These are phyloP conservation scores for Pichia kudriavzevii DNA, from an alignment of 1,139 yeast species.

Conservation along the genomic window DNA sequence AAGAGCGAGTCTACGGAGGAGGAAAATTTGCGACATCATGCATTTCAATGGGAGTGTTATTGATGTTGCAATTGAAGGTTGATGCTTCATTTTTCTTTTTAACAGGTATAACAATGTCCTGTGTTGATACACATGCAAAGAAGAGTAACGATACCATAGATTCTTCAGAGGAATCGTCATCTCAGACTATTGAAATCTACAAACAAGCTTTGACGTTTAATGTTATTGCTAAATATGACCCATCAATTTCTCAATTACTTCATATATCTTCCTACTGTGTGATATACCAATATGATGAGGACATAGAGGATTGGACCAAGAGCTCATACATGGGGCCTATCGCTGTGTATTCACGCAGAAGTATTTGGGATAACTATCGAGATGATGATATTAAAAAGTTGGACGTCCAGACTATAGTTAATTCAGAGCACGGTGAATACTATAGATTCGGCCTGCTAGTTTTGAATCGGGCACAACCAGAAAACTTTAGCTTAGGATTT, in stretches of 20 bases:
- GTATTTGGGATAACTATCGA: slow-evolving; percentile 14
- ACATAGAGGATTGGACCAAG: slow-evolving; percentile 70
- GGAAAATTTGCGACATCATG: no score
- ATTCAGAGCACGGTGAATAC: slow-evolving; percentile 26
- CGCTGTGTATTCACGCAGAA: slow-evolving; percentile 53
- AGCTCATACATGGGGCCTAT: slow-evolving; percentile 74
- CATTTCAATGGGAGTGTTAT: no score
- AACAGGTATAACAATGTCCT: no score
- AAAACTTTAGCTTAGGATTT: slow-evolving; percentile 75
- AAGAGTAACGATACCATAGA: no score
- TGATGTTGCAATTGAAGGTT: no score
- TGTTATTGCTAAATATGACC: slow-evolving; percentile 80
- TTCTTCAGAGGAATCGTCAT: no score
- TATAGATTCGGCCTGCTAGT: slow-evolving; percentile 76
- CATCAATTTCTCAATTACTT: slow-evolving; percentile 64
- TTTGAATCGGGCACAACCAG: slow-evolving; percentile 65
- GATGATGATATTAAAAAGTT: slow-evolving; percentile 9
- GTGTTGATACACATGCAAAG: no score
- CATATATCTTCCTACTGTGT: slow-evolving; percentile 76
- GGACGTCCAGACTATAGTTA: slow-evolving; percentile 12
- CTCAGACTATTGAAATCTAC: slow-evolving; percentile 46
- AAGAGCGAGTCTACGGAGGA: no score
- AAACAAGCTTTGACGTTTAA: slow-evolving; percentile 68
- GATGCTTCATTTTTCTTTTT: no score
- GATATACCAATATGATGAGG: slow-evolving; percentile 61